Conservation (phyloP, 2,329 filamentous ascomycete species). For the Nannizziopsis barbatae region DNA sequence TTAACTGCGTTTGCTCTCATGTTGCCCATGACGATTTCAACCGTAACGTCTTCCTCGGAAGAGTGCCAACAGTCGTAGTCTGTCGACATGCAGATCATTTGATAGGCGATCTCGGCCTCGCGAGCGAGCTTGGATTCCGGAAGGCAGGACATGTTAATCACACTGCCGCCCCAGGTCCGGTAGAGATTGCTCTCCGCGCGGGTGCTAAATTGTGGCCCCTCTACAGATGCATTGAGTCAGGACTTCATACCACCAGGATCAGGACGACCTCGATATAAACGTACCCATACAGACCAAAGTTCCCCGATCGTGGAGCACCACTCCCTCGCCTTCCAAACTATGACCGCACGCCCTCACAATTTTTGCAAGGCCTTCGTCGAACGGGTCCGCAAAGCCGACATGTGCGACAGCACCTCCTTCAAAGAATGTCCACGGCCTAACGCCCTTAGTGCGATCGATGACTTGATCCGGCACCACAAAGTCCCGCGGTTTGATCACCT, state of each 20-base stretch:
- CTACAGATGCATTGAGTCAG: slow-evolving; percentile 35
- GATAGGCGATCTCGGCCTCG: slow-evolving; percentile 92
- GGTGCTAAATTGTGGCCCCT: slow-evolving; percentile 97
- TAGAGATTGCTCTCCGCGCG: slow-evolving; percentile 94
- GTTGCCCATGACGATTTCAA: slow-evolving; percentile 92
- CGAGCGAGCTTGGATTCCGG: slow-evolving; percentile 93
- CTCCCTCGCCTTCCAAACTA: slow-evolving; percentile 68
- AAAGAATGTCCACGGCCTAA: slow-evolving; percentile 92
- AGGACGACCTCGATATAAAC: slow-evolving; percentile 21
- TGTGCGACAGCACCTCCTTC: slow-evolving; percentile 72
- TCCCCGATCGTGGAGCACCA: slow-evolving; percentile 71
- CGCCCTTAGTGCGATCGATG: slow-evolving; percentile 93
- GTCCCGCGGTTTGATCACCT: slow-evolving; percentile 88
- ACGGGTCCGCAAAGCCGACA: slow-evolving; percentile 91
- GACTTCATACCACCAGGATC: not conserved
- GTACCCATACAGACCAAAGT: slow-evolving; percentile 84
- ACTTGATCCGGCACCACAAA: slow-evolving; percentile 94
- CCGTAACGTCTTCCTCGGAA: slow-evolving; percentile 66
- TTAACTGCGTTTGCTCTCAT: slow-evolving; percentile 92
- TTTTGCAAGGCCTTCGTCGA: slow-evolving; percentile 65
- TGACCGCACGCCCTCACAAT: slow-evolving; percentile 69
- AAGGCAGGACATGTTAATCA: slow-evolving; percentile 97
- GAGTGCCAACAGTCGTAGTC: slow-evolving; percentile 97
- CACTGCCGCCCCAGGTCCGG: slow-evolving; percentile 79
- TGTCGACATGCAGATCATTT: slow-evolving; percentile 98